These are phyloP conservation scores for Lathyrus aphaca DNA, from an alignment of 306 rosid genomes.

Conservation along the genomic window DNA sequence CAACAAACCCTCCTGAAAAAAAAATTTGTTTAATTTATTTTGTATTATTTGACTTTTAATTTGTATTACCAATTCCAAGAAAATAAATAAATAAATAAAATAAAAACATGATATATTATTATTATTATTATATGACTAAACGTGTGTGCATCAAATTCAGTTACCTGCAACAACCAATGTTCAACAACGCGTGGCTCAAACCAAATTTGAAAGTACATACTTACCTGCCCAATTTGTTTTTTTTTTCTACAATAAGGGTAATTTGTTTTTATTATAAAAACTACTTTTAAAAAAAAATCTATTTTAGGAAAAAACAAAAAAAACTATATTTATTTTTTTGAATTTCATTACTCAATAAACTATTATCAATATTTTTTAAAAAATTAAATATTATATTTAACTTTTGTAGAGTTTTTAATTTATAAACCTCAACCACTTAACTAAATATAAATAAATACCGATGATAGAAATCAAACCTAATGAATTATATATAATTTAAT, in stretches of 20 bases:
- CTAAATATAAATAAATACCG: no score
- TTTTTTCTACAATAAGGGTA: not conserved
- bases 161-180: not conserved
- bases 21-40: not conserved
- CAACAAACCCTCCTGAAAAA: not conserved
- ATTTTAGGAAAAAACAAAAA: not conserved
- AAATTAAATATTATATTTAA: no score
- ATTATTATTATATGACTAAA: slow-evolving; percentile 12
- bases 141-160: not conserved
- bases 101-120: slow-evolving; percentile 23
- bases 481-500: no score
- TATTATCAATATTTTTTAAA: no score
- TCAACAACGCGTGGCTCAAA: slow-evolving; percentile 17
- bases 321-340: no score
- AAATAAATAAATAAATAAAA: not conserved
- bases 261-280: not conserved
- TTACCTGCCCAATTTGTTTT: not conserved
- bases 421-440: no score
- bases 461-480: no score
- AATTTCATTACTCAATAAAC: no score
- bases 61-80: not conserved
- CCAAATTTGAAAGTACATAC: not conserved
- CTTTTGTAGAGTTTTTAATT: no score
- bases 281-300: not conserved
- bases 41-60: slow-evolving; percentile 36